Base-by-base conservation (phyloP, 202 grass and related monocot species). In the Panicum virgatum region DNA sequence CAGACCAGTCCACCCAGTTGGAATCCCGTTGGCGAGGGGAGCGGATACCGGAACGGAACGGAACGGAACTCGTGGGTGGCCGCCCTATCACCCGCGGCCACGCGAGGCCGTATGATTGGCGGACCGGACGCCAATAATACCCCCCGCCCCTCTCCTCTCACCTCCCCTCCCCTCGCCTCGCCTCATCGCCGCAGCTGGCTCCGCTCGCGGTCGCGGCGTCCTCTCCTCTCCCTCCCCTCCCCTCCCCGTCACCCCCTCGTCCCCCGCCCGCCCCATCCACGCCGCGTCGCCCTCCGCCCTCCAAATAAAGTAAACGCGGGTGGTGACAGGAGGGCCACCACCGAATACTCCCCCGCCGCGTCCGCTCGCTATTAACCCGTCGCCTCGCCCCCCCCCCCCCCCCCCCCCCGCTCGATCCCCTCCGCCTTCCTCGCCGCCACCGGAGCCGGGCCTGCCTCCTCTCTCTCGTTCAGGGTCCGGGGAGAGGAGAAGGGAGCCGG, bases 281-380 rank as follows among this genome's bases (percentile, higher is more conserved):
- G 67, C 81, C 58, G 54, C 53, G 61, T 83, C 81, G 34, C 43
- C 43, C 62, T 45, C 75, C 37, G 34, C 78, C 78, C 78, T 75
- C 76, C 81, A 84, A 87, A 87, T 87, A 87, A 90, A 87, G 80
- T 79, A 87, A 65, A 62, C 63, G 51, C 61, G 80, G 27, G 66
- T 70, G 47, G 44, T 3, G 57, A 58, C 63, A 39, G n/a, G n/a
- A 52, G n/a, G 47, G 63, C 77, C 65, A 37, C 78, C 78, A 43
- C 83, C 88, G 10, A 82, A 86, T 78, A 78, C 65, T 25, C 84
- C 25, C 52, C 48, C 68, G 9, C 19, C 37, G 19, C 20, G 18
- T 7, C 53, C 26, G 69, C 69, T 71, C 59, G 59, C 82, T 46
- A 45, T 5, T 5, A 18, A 6, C 22, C 66, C 43, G 42, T 70